These are phyloP conservation scores for Zasmidium cellare DNA, from an alignment of 2,329 filamentous ascomycete species.

Conservation along the genomic window DNA sequence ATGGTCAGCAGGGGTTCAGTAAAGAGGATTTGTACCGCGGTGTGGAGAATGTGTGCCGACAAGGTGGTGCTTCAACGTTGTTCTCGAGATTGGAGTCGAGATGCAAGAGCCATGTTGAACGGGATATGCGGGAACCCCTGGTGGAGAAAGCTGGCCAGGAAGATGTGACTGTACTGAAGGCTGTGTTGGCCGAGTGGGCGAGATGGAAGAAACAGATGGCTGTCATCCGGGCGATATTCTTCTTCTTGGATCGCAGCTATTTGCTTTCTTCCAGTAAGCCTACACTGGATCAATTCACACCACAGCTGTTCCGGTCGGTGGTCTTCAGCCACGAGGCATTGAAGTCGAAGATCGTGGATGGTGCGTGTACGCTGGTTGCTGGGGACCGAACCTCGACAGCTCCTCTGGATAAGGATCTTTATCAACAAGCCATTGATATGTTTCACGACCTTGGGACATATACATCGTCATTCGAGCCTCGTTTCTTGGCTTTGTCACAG, in stretches of 20 bases:
- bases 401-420: conserved; percentile 60
- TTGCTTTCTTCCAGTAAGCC: conserved; percentile 71
- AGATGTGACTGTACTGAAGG: conserved; percentile 64
- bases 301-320: conserved; percentile 69
- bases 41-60: conserved; percentile 87
- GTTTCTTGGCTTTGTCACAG: conserved; percentile 67
- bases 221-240: conserved; percentile 83
- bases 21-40: conserved; percentile 86
- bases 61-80: conserved; percentile 68
- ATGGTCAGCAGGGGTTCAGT: conserved; percentile 61
- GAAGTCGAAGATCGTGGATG: conserved; percentile 59
- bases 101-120: conserved; percentile 64
- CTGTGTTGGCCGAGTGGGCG: conserved; percentile 66
- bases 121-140: conserved; percentile 59
- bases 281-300: conserved; percentile 79
- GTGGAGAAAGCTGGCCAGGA: conserved; percentile 56
- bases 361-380: conserved; percentile 74
- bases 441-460: conserved; percentile 85
- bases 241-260: conserved; percentile 89
- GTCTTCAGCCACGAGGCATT: conserved; percentile 57
- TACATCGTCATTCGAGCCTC: conserved; percentile 73
- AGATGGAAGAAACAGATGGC: conserved; percentile 78
- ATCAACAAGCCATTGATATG: conserved; percentile 76
- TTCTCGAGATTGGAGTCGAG: conserved; percentile 65
- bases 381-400: conserved; percentile 63